Conservation (phyloP, 768 basidiomycete species). For the Leccinum disarticulatum region DNA sequence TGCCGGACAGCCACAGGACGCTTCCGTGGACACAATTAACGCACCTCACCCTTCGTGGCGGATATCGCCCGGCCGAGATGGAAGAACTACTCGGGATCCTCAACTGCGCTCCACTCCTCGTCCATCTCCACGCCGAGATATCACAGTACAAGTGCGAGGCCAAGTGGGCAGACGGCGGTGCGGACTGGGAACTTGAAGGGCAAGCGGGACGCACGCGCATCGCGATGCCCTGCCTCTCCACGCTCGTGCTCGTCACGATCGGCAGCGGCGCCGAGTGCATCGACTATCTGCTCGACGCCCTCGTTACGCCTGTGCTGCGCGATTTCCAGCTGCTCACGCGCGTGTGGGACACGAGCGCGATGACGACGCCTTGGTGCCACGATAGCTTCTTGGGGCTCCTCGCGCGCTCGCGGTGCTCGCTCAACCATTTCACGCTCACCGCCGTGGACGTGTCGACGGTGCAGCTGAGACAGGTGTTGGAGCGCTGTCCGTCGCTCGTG, state of each 20-base stretch:
- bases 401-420: constrained; percentile 27
- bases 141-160: constrained; percentile 30
- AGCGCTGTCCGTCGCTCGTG: constrained; percentile 31
- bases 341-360: constrained; percentile 33
- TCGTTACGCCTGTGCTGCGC: constrained; percentile 24
- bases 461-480: constrained; percentile 27
- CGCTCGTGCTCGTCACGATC: constrained; percentile 34
- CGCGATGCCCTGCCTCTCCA: constrained; percentile 30
- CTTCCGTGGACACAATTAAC: constrained; percentile 34
- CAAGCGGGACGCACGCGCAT: constrained; percentile 15
- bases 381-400: constrained; percentile 29
- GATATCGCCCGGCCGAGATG: constrained; percentile 29
- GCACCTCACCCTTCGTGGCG: constrained; percentile 32
- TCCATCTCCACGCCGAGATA: constrained; percentile 33
- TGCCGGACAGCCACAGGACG: constrained; percentile 33
- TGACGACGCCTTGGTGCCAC: constrained; percentile 31
- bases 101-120: constrained; percentile 25
- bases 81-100: constrained; percentile 28
- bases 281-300: constrained; percentile 26
- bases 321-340: constrained; percentile 34
- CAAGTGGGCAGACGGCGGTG: constrained; percentile 28
- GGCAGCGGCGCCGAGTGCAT: constrained; percentile 29
- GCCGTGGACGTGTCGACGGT: constrained; percentile 23
- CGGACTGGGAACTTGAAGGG: neutral
- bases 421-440: constrained; percentile 33